Evolutionary conservation across 2,329 filamentous ascomycete genomes (phyloP), one percentile per base, ranked within the genome.

Genomic region (Microsporum ferrugineum): DNA sequence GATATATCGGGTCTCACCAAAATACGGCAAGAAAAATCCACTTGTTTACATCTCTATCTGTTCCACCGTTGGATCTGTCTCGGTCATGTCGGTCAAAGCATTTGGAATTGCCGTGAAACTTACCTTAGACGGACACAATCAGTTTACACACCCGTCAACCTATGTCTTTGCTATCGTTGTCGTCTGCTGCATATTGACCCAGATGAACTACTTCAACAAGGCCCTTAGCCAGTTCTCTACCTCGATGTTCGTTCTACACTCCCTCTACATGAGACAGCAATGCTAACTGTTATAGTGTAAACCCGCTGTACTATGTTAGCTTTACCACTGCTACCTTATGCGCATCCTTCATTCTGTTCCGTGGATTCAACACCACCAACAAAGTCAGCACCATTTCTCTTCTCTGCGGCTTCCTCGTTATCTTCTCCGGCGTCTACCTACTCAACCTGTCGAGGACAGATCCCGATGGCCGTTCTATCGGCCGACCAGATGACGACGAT

Each of bases 151-250:
- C 68, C 89, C 95, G 1, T 96, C 91, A 57, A 99, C 95, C 63
- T 99, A 99, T 69, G 91, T 96, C 65, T 99, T 99, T 73, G 86
- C 92, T 75, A 96, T 99, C 66, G 84, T 97, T 66, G 94, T 91
- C 0, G 81, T 82, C 2, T 89, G 96, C 65, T 99, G 94, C 79
- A 97, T 99, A 71, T 75, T 99, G 67, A 96, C 91, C 6, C 94
- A 99, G 80, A 97, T 99, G 94, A 99, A 99, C 76, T 99, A 99
- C 76, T 96, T 99, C 77, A 99, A 99, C 81, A 99, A 99, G 76
- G 94, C 94, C 5, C 79, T 99, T 63, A 95, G 90, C 74, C 91
- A 95, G 70, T 99, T 97, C 76, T 92, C 89, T 34, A 96, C 94
- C 36, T 96, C 95, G 68, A 95, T 99, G 91, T 96, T 82, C 73